Evolutionary conservation across 164 flowering plant species (phyloP), one percentile per base, ranked within the genome.

Genomic region (Macadamia tetraphylla): DNA sequence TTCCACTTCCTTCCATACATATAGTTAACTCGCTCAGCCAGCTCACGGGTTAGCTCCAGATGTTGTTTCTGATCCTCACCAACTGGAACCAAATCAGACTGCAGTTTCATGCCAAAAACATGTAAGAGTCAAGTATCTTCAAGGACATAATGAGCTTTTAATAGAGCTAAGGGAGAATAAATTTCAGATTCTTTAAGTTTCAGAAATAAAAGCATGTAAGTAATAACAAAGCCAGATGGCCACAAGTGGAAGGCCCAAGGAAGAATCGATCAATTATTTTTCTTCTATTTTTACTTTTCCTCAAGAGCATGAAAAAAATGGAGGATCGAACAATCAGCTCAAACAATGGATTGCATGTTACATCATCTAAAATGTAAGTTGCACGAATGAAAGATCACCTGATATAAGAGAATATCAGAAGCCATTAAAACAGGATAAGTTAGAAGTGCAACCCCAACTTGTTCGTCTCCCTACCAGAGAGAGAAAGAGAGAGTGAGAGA

Each of bases 41-140:
- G 75, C 69, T 94, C 97, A 65, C 99, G 86, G 0, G 98, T 89
- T 79, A 94, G 74, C 74, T 94, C 99, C 62, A 94, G 71, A 79
- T 92, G 99, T 78, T 92, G 99, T 74, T 88, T 89, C 82, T 94
- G 98, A 79, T 94, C 98, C 75, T 89, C 97, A 62, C 98, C 98
- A 72, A 94, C 97, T 40, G 98, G 97, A 58, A 94, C 98, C 78
- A 87, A 82, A 70, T 94, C 97, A 68, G 94, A 83, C 99, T 90
- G 87, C 91, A 87, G 67, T 81, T 58, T 53, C 75, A 83, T 67
- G 71, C 71, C 60, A 77, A 74, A 77, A 8, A 71, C 55, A 68
- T 43, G 67, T 80, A 60, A 83, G 80, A 76, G 78, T 74, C 64
- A 71, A 72, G 70, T 46, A 53, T 62, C 58, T 70, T 66, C 70